A percentile compares a stretch with the other conserved stretches of the same genome.
phyloP scores from a whole-genome alignment of 1,139 yeast species.

The Debaryomyces nepalensis region DNA sequence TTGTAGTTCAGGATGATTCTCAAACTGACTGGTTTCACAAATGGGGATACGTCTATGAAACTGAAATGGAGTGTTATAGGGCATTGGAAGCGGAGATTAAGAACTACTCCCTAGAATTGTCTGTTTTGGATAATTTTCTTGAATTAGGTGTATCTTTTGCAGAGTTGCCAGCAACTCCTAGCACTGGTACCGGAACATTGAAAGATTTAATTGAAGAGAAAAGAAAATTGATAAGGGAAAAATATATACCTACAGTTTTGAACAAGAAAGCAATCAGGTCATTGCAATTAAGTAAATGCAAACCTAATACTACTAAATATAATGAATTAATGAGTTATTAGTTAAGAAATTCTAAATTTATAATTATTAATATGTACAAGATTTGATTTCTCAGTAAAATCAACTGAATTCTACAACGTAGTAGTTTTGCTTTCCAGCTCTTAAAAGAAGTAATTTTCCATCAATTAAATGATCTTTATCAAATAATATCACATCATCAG shows the following conservation, averaged over 20 bases:
- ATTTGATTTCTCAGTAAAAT: constrained; percentile 3
- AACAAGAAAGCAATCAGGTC: constrained; percentile 9
- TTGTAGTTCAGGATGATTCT: constrained; percentile 10
- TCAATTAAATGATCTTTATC: constrained; percentile 59
- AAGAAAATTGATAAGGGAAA: constrained; percentile 12
- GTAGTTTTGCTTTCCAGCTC: constrained; percentile 77
- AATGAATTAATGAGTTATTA: constrained; percentile 18
- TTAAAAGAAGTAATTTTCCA: constrained; percentile 61
- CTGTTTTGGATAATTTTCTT: constrained; percentile 17
- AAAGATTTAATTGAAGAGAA: constrained; percentile 17
- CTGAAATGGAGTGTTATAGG: constrained; percentile 18
- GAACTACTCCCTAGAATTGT: constrained; percentile 19
- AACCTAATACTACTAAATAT: constrained; percentile 17
- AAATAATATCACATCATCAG: constrained; percentile 53
- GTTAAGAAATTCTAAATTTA: not conserved
- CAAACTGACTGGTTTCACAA: constrained; percentile 20
- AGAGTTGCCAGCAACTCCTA: constrained; percentile 11
- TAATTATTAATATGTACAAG: constrained; percentile 12
- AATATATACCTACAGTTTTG: constrained; percentile 16
- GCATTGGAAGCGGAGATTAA: constrained; percentile 19
- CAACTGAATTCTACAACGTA: constrained; percentile 52
- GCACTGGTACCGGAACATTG: constrained; percentile 8
- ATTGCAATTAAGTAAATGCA: constrained; percentile 14
- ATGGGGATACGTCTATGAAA: constrained; percentile 23
- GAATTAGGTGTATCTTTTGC: constrained; percentile 11